Base-by-base conservation (phyloP, 106 monocot species). In the Dendrobium huoshanense region DNA sequence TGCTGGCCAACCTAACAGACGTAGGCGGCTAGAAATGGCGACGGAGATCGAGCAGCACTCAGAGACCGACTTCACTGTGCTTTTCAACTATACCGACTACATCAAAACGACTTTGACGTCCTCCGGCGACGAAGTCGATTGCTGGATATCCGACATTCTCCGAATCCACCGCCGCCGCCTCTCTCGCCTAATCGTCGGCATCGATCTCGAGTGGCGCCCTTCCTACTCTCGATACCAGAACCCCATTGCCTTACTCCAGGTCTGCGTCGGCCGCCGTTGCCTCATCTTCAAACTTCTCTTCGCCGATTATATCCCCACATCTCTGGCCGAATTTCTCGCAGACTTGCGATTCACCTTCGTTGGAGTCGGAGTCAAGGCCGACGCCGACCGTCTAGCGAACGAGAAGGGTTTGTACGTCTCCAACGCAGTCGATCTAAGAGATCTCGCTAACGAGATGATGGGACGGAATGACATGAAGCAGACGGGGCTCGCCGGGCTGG, bases 131-230 rank as follows among this genome's bases (percentile, higher is more conserved):
- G 79, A 72, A 33, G 87, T 78, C 44, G 31, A 56, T 11, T 37
- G 2, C 33, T 88, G 86, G 88, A 37, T 88, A 79, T 15, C 78
- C 41, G 27, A 37, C 9, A 78, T 87, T 61, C 54, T 54, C 80
- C 77, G 80, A 65, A 31, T 89, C 83, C 85, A 83, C 75, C 24
- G 68, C 65, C 73, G 70, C 77, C 78, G 82, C 49, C 80, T 84
- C 78, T 5, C 31, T 40, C 18, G 4, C 70, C 84, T 88, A 82
- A 17, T 81, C 73, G 85, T 92, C 55, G 91, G 91, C 72, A 83
- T 92, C 70, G 89, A 89, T 68, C 41, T 65, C 85, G 91, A 89
- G 80, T 92, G 91, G 91, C 89, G 83, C 75, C 91, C 89, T 64
- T 37, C 7, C 82, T 78, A 16, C 87, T 40, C 68, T 51, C 55